A percentile compares a stretch with the other conserved stretches of the same genome.
These are phyloP conservation scores for Bolboschoenus planiculmis DNA, from an alignment of 176 grass and related monocot genomes.

Conservation along the genomic window DNA sequence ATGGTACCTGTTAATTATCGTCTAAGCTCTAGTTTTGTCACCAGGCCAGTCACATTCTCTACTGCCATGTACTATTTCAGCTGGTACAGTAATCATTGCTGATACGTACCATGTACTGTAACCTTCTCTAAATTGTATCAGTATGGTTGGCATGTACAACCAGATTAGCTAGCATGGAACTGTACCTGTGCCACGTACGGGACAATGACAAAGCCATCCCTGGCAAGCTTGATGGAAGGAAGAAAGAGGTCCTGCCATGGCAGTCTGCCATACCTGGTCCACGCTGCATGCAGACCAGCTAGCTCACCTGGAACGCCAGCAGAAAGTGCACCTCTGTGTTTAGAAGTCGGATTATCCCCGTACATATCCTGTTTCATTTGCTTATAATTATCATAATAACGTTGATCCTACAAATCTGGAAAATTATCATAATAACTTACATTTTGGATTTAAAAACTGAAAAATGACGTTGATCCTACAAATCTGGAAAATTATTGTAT, in stretches of 20 bases:
- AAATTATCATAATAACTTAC: not conserved
- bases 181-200: slow-evolving; percentile 30
- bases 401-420: too few species aligned
- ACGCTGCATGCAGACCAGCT: slow-evolving; percentile 61
- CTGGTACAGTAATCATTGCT: not conserved
- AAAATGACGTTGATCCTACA: not conserved
- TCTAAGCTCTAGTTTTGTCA: not conserved
- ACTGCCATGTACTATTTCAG: not conserved
- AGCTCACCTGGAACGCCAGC: slow-evolving; percentile 89
- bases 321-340: slow-evolving; percentile 50
- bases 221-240: slow-evolving; percentile 62
- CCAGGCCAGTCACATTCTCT: not conserved
- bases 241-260: slow-evolving; percentile 61
- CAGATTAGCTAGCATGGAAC: not conserved
- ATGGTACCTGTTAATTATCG: not conserved
- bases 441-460: not conserved
- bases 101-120: not conserved
- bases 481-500: not conserved
- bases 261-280: slow-evolving; percentile 57
- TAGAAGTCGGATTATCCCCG: slow-evolving; percentile 35
- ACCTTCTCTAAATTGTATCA: not conserved
- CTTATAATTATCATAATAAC: not conserved
- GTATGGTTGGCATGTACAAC: not conserved
- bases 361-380: slow-evolving; percentile 74
- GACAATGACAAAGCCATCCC: slow-evolving; percentile 47